Evolutionary conservation across 768 basidiomycete genomes (phyloP).

Genomic region (Suillus paluster): DNA sequence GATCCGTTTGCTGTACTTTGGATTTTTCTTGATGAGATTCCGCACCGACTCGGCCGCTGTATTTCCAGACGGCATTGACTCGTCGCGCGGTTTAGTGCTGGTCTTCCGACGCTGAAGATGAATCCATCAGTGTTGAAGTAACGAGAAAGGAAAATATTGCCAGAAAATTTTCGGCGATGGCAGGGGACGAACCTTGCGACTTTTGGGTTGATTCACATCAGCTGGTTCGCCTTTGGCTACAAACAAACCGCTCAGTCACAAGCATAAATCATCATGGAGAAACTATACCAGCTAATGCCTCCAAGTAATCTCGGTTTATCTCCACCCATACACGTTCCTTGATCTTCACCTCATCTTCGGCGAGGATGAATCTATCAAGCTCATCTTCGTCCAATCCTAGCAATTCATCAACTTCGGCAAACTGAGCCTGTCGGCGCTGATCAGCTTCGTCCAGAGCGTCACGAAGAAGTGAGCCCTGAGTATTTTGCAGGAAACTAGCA

Average conservation of each 20-base stretch:
- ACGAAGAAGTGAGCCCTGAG: conserved; percentile 60
- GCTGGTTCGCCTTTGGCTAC: conserved; percentile 71
- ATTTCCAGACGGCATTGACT: conserved; percentile 54
- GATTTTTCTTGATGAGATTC: conserved; percentile 78
- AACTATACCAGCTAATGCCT: conserved; percentile 71
- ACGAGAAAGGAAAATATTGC: conserved; percentile 20
- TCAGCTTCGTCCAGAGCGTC: conserved; percentile 73
- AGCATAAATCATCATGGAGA: not conserved
- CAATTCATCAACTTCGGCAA: conserved; percentile 59
- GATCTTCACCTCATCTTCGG: conserved; percentile 78
- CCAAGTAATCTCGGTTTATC: conserved; percentile 88
- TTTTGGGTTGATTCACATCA: conserved; percentile 54
- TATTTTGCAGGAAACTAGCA: conserved; percentile 61
- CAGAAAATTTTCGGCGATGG: conserved; percentile 31
- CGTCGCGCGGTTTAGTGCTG: conserved; percentile 68
- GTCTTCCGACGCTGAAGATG: conserved; percentile 68
- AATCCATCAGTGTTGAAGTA: conserved; percentile 13
- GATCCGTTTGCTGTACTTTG: conserved; percentile 89
- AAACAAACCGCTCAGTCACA: conserved; percentile 50
- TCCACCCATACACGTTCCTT: conserved; percentile 96
- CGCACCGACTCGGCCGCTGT: conserved; percentile 40
- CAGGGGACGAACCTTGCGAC: conserved; percentile 77
- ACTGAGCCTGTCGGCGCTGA: conserved; percentile 57
- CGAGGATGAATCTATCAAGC: conserved; percentile 77
- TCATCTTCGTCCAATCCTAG: conserved; percentile 89